These are phyloP conservation scores for Dalbergia oliveri DNA, from an alignment of 306 rosid genomes.

Conservation along the genomic window DNA sequence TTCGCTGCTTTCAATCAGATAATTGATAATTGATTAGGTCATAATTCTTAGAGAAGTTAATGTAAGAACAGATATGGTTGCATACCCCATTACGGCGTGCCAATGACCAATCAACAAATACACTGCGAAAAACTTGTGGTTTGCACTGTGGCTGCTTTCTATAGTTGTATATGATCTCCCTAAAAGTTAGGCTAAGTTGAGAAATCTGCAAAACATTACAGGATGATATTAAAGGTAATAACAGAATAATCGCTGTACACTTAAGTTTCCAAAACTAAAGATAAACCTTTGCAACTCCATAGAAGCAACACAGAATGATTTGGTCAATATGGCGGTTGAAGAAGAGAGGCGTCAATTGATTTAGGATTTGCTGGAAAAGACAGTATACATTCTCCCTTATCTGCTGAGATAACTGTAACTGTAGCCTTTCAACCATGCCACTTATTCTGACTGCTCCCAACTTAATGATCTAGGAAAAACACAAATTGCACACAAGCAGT, in stretches of 20 bases:
- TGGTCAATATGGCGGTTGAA: constrained; percentile 97
- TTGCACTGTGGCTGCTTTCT: constrained; percentile 97
- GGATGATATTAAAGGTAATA: constrained; percentile 38
- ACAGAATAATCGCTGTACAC: constrained; percentile 20
- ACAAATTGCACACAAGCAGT: constrained; percentile 39
- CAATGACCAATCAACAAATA: constrained; percentile 83
- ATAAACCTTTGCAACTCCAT: constrained; percentile 92
- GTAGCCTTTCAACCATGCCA: constrained; percentile 98
- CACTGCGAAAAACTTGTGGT: constrained; percentile 91
- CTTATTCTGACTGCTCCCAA: constrained; percentile 98
- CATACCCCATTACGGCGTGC: constrained; percentile 82
- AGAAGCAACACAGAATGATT: constrained; percentile 93
- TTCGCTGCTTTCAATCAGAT: constrained; percentile 69
- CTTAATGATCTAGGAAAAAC: constrained; percentile 71
- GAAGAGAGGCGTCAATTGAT: constrained; percentile 81
- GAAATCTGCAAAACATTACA: constrained; percentile 81
- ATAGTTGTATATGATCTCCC: constrained; percentile 88
- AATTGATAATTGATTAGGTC: constrained; percentile 37
- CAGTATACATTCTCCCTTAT: constrained; percentile 89
- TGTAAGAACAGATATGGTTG: constrained; percentile 25
- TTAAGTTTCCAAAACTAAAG: constrained; percentile 27
- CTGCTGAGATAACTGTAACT: constrained; percentile 79
- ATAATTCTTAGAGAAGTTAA: constrained; percentile 34
- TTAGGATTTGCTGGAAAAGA: constrained; percentile 88
- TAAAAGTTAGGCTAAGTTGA: constrained; percentile 82